Conservation (phyloP, 2,329 filamentous ascomycete species). For the Penicillium digitatum region DNA sequence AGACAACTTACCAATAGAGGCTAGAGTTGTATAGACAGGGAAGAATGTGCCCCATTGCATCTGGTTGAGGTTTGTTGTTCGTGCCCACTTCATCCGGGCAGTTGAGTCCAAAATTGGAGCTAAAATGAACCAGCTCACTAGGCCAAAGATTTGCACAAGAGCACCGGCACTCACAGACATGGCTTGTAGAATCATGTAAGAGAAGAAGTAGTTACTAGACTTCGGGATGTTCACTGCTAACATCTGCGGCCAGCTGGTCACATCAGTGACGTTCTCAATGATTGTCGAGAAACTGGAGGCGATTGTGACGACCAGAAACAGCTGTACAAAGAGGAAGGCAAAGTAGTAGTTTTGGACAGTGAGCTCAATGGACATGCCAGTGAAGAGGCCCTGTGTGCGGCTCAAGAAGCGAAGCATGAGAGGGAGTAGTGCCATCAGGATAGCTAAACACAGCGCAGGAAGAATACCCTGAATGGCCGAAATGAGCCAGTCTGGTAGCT, state of each 20-base stretch:
- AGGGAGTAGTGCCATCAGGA: conserved; percentile 78
- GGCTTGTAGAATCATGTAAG: conserved; percentile 94
- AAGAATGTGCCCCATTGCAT: conserved; percentile 93
- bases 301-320: conserved; percentile 90
- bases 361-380: conserved; percentile 71
- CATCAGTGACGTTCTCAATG: conserved; percentile 59
- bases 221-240: conserved; percentile 77
- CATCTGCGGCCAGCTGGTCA: conserved; percentile 66
- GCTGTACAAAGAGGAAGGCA: conserved; percentile 85
- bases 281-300: conserved; percentile 68
- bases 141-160: conserved; percentile 73
- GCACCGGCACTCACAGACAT: conserved; percentile 87
- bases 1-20: conserved; percentile 65
- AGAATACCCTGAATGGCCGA: conserved; percentile 79
- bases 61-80: conserved; percentile 72
- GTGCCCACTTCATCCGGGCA: conserved; percentile 72
- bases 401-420: conserved; percentile 72
- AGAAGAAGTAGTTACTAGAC: conserved; percentile 95
- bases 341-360: conserved; percentile 94
- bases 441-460: conserved; percentile 69
- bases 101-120: conserved; percentile 81
- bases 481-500: conserved; percentile 58
- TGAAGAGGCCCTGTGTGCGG: conserved; percentile 72
- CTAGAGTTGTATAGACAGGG: conserved; percentile 93
- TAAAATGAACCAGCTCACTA: conserved; percentile 77